These are phyloP conservation scores for Cyclotella atomus DNA, from an alignment of 108 stramenopile genomes.

Conservation along the genomic window DNA sequence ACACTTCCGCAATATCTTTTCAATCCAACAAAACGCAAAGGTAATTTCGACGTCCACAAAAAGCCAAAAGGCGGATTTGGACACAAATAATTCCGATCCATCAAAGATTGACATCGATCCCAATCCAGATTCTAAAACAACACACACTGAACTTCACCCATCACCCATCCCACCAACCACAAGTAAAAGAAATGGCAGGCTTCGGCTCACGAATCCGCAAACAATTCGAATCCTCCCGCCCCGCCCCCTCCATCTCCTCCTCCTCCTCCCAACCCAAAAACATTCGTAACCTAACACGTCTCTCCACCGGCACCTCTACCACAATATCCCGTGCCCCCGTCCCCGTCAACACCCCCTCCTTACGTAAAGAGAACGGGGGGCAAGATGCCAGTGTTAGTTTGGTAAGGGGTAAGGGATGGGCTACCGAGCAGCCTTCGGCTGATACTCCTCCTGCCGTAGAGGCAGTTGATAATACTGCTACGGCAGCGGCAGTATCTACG, in stretches of 20 bases:
- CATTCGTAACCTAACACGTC: slow-evolving; percentile 30
- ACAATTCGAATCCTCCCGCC: slow-evolving; percentile 27
- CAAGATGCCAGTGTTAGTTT: slow-evolving; percentile 2
- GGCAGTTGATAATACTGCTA: not conserved
- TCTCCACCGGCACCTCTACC: slow-evolving; percentile 5
- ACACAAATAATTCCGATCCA: not conserved
- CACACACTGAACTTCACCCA: not conserved
- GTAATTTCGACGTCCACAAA: not conserved
- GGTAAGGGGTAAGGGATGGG: slow-evolving; percentile 4
- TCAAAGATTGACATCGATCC: too few species aligned
- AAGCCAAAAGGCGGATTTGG: not conserved
- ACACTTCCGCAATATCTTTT: too few species aligned
- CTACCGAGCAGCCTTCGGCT: not conserved
- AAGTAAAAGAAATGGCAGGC: slow-evolving; percentile 1
- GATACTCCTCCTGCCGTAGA: not conserved
- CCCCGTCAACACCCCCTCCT: slow-evolving; percentile 5
- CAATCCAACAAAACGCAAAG: too few species aligned
- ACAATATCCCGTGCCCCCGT: slow-evolving; percentile 5
- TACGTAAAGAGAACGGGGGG: slow-evolving; percentile 19
- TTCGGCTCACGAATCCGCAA: slow-evolving; percentile 28
- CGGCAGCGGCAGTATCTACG: not conserved
- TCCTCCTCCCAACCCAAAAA: slow-evolving; percentile 26
- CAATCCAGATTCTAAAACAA: not conserved
- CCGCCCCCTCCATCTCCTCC: not conserved
- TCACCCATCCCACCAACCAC: not conserved